Percentiles rank a stretch among this genome's conserved stretches.
Evolutionary conservation across 1,139 yeast genomes (phyloP).

Genomic region (Lodderomyces orthopsilosis): DNA sequence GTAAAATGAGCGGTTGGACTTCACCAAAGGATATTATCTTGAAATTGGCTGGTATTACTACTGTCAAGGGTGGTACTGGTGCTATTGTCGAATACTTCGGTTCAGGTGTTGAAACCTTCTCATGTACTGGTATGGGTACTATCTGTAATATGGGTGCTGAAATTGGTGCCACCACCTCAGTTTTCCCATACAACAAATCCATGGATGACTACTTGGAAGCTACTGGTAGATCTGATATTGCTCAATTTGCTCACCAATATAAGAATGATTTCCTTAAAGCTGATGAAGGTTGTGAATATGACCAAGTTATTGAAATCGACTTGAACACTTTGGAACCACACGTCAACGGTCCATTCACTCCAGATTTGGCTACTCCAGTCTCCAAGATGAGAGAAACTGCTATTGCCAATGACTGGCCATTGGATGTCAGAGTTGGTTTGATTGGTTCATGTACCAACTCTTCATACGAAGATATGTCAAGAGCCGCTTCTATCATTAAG

Average conservation of each 20-base stretch:
- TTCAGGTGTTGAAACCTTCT: conserved; percentile 92
- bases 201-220: conserved; percentile 89
- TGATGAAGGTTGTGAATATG: conserved; percentile 94
- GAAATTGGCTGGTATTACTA: conserved; percentile 93
- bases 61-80: conserved; percentile 99
- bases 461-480: conserved; percentile 97
- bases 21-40: conserved; percentile 97
- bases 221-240: conserved; percentile 80
- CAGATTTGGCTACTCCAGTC: conserved; percentile 97
- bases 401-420: conserved; percentile 87
- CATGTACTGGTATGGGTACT: conserved; percentile 99
- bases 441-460: conserved; percentile 99
- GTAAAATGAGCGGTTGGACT: conserved; percentile 95
- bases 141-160: conserved; percentile 99
- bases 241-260: conserved; percentile 75
- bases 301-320: conserved; percentile 92
- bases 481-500: conserved; percentile 90
- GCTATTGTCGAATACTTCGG: conserved; percentile 96
- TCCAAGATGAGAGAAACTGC: conserved; percentile 91
- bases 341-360: conserved; percentile 98
- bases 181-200: conserved; percentile 92
- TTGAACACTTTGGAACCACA: conserved; percentile 95
- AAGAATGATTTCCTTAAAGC: conserved; percentile 79
- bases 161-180: conserved; percentile 98
- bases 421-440: conserved; percentile 90